Conservation (phyloP, 108 stramenopile genomes). For the Chaetoceros muelleri region DNA sequence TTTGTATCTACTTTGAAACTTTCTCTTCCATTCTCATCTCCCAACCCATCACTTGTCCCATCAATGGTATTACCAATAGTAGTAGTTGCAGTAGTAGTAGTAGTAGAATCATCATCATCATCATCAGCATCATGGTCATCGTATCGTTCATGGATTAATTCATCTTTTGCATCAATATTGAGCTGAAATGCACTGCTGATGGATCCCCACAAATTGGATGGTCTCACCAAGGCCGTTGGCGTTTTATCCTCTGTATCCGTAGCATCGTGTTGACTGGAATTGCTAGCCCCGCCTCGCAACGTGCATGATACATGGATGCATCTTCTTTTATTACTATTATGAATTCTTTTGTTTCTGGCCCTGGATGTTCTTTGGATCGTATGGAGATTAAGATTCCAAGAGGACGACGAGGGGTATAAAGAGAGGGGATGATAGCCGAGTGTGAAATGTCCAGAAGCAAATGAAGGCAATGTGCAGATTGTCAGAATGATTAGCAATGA, state of each 20-base stretch:
- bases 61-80: neutral
- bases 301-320: too few relatives aligned
- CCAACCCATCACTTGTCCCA: constrained; percentile 1
- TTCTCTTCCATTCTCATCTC: constrained; percentile 6
- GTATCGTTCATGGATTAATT: neutral
- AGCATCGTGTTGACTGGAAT: neutral
- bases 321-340: too few relatives aligned
- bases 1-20: neutral
- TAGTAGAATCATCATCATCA: neutral
- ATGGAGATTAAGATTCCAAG: too few relatives aligned
- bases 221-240: too few relatives aligned
- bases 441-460: too few relatives aligned
- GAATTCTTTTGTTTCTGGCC: too few relatives aligned
- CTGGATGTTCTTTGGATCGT: too few relatives aligned
- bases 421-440: too few relatives aligned
- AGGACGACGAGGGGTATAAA: too few relatives aligned
- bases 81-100: neutral
- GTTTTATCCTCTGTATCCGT: too few relatives aligned
- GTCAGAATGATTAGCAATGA: too few relatives aligned
- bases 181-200: neutral
- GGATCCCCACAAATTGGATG: neutral
- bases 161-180: neutral
- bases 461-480: too few relatives aligned
- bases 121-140: neutral
- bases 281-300: neutral